Evolutionary conservation across 805 yeast genomes (phyloP), one percentile per base, ranked within the genome.

Genomic region (Metschnikowia amazonensis): DNA sequence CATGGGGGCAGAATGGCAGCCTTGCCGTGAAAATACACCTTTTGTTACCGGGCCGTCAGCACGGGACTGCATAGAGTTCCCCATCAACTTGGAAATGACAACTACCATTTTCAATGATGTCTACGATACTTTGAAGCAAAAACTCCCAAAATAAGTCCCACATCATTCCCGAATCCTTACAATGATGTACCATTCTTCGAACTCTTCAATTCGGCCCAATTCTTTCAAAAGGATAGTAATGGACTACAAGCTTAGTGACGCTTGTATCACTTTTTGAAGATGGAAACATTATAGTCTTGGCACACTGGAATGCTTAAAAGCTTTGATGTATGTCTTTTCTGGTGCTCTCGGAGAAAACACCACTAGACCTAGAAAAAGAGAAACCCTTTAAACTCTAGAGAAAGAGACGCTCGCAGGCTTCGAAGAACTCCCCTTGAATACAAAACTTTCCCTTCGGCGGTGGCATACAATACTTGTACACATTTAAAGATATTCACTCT

Each of bases 211-310:
- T 3, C 52, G 79, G 8, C 84, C 85, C 1, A 57, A 58, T 0
- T 56, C 66, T 20, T 71, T 71, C 27, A 86, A 82, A 57, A 81
- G 87, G 86, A 62, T 79, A 9, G 87, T 86, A 1, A 66, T 81
- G 74, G 84, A 81, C 56, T 75, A 69, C 50, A 86, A 81, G 53
- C 81, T 81, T 60, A 76, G 83, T 50, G 78, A 74, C 49, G 62
- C 59, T 47, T 81, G 80, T 64, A 72, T 75, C n/a, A 48, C 24
- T 21, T 42, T 48, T n/a, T 17, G n/a, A 5, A 36, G 56, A 30
- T 50, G 37, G 14, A 29, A 44, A 46, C 46, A 32, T 41, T 52
- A 42, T 31, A 37, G 27, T 8, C 27, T 28, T n/a, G 33, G 28
- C 2, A 21, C 7, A 8, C 27, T 10, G 17, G 25, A 8, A 14